Evolutionary conservation across 2,329 filamentous ascomycete genomes (phyloP).

Genomic region (Neofusicoccum sp.): DNA sequence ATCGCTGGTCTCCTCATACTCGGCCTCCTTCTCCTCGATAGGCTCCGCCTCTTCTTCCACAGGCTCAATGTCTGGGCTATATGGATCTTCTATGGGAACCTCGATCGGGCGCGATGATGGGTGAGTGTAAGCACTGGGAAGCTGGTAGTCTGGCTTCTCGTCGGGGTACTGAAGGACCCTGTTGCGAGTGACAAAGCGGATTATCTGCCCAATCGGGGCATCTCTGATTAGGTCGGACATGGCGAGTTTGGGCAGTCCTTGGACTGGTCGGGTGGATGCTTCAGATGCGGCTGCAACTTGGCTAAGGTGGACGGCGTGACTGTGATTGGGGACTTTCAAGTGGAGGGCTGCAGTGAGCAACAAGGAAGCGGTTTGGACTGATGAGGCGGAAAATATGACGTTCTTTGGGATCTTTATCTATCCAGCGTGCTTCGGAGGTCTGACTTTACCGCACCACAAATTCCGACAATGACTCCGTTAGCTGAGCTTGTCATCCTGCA

Average conservation of each 20-base stretch:
- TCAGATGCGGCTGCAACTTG: too few relatives aligned
- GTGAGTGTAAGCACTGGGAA: constrained; percentile 45
- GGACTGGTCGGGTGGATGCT: too few relatives aligned
- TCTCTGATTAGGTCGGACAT: constrained; percentile 52
- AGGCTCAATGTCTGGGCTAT: constrained; percentile 6
- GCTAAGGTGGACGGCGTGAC: not conserved
- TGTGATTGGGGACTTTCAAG: not conserved
- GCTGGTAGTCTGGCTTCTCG: constrained; percentile 55
- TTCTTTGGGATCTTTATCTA: not conserved
- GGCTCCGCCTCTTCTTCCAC: constrained; percentile 20
- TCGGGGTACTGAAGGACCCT: constrained; percentile 59
- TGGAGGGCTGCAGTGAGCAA: not conserved
- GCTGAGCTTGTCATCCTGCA: not conserved
- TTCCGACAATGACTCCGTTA: not conserved
- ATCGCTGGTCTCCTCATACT: not conserved
- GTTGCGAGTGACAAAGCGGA: constrained; percentile 55
- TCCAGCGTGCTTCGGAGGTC: not conserved
- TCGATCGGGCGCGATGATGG: constrained; percentile 20
- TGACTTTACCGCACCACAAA: not conserved
- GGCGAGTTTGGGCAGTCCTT: too few relatives aligned
- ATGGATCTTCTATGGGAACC: constrained; percentile 18
- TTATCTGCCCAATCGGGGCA: constrained; percentile 58
- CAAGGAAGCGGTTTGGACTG: not conserved
- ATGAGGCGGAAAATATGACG: not conserved
- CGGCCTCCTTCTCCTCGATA: constrained; percentile 31